phyloP scores from a whole-genome alignment of 1,284 basidiomycete genomes.

The Mycosarcoma maydis region DNA sequence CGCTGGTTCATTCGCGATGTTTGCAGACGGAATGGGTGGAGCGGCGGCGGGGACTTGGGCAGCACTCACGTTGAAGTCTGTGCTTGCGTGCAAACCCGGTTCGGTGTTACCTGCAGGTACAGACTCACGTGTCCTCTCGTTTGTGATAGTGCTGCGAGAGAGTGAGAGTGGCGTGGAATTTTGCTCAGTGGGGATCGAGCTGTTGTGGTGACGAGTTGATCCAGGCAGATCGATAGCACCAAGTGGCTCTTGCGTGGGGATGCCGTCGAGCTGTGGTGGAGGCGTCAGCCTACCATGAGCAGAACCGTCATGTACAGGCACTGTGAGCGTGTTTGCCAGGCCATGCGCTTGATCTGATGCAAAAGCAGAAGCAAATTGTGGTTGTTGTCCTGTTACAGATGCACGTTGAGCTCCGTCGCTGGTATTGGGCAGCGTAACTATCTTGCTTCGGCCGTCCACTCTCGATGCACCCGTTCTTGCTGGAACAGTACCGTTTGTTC shows the following conservation, averaged over 20 bases:
- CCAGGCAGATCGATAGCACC: slow-evolving; percentile 41
- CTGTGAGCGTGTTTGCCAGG: slow-evolving; percentile 44
- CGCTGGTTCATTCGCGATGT: slow-evolving; percentile 7
- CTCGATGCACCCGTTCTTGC: slow-evolving; percentile 9
- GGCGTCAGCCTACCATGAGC: slow-evolving; percentile 26
- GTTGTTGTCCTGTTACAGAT: slow-evolving; percentile 9
- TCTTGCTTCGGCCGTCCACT: slow-evolving; percentile 13
- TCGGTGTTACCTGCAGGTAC: background rate
- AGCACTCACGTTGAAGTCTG: background rate
- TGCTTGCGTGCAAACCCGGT: background rate
- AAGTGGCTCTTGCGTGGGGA: slow-evolving; percentile 48
- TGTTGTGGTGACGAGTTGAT: slow-evolving; percentile 21
- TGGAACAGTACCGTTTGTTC: slow-evolving; percentile 4
- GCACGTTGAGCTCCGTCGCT: slow-evolving; percentile 12
- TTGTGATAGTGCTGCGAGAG: slow-evolving; percentile 13
- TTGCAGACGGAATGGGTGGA: slow-evolving; percentile 10
- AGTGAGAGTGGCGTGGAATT: background rate
- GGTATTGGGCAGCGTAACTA: slow-evolving; percentile 14
- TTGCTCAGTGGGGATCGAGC: background rate
- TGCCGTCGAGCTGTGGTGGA: slow-evolving; percentile 48
- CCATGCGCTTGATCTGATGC: slow-evolving; percentile 25
- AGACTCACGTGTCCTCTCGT: slow-evolving; percentile 12
- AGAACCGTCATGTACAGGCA: slow-evolving; percentile 14
- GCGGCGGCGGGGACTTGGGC: slow-evolving; percentile 4
- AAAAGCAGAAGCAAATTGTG: slow-evolving; percentile 26